These are phyloP conservation scores for Aspergillus coremiiformis DNA, from an alignment of 495 filamentous ascomycete species.

Conservation along the genomic window DNA sequence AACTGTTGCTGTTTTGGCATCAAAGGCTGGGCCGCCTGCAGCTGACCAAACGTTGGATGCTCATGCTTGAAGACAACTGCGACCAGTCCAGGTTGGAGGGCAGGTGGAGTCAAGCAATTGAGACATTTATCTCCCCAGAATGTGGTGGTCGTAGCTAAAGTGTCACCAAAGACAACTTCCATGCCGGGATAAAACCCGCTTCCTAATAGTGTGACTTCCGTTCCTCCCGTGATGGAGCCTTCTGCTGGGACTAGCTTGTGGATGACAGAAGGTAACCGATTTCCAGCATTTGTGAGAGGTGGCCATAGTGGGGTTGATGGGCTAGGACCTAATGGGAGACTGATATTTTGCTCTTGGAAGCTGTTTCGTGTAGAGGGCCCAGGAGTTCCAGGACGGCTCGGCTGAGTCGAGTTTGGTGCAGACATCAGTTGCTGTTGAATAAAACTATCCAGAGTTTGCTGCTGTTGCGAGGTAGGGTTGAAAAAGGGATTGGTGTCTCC, in stretches of 20 bases:
- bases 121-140: constrained; percentile 76
- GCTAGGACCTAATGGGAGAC: constrained; percentile 26
- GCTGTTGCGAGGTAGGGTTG: constrained; percentile 41
- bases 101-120: constrained; percentile 78
- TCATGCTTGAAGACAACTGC: constrained; percentile 65
- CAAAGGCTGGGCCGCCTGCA: constrained; percentile 37
- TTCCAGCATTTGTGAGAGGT: constrained; percentile 32
- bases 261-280: constrained; percentile 50
- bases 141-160: constrained; percentile 67
- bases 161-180: constrained; percentile 80
- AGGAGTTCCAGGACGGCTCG: constrained; percentile 41
- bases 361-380: constrained; percentile 39
- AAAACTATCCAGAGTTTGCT: constrained; percentile 51
- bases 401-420: constrained; percentile 57
- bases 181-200: constrained; percentile 71
- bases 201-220: constrained; percentile 78
- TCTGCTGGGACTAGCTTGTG: constrained; percentile 74
- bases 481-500: constrained; percentile 48
- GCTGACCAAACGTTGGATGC: constrained; percentile 43
- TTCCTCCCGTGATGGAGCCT: constrained; percentile 73
- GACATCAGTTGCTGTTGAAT: constrained; percentile 53
- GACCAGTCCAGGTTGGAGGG: constrained; percentile 59
- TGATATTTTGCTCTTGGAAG: constrained; percentile 33
- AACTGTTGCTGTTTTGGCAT: constrained; percentile 50
- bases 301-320: constrained; percentile 35